Base-by-base conservation (phyloP, 1,284 basidiomycete species). In the Leccinum fuscescens region DNA sequence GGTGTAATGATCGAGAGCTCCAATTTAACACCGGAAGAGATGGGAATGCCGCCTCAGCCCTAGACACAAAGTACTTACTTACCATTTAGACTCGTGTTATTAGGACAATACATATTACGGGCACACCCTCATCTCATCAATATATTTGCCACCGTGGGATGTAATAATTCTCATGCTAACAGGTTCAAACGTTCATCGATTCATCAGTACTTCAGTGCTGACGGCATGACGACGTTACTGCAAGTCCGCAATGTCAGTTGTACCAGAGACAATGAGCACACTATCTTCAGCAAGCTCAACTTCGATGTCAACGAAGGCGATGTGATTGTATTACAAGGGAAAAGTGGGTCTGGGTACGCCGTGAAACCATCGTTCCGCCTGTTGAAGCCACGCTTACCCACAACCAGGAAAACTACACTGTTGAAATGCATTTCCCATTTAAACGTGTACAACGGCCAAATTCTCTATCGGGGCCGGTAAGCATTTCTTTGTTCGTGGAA, bases 1-100 rank as follows among this genome's bases (percentile, higher is more conserved):
- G 96, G 95, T 77, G 92, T 98, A 74, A 94, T 94, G 90, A 92
- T 98, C 67, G 96, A 98, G 83, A 90, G 87, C 72, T 84, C 86
- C 49, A 82, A 78, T 64, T 76, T 92, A 76, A 87, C 87, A 24
- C 88, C 88, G 11, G 89, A 92, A 78, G 90, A 92, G 79, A 89
- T 92, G 89, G 87, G 79, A 63, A 81, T 88, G 79, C 74, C 78
- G 59, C 80, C 82, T 68, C 81, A 79, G 63, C 76, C 76, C 64
- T 79, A 76, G 75, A 73, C 67, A 68, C 66, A 61, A 65, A 68
- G 56, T 66, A 67, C 66, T 72, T 44, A 37, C 15, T 15, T 75
- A 70, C 63, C 58, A 29, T 69, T 59, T 70, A 75, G 74, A 73
- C 24, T 56, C 60, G 60, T 62, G 64, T 60, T 62, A 65, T 56